Conservation (phyloP, 2,329 filamentous ascomycete genomes). For the Akanthomyces dipterigenus region DNA sequence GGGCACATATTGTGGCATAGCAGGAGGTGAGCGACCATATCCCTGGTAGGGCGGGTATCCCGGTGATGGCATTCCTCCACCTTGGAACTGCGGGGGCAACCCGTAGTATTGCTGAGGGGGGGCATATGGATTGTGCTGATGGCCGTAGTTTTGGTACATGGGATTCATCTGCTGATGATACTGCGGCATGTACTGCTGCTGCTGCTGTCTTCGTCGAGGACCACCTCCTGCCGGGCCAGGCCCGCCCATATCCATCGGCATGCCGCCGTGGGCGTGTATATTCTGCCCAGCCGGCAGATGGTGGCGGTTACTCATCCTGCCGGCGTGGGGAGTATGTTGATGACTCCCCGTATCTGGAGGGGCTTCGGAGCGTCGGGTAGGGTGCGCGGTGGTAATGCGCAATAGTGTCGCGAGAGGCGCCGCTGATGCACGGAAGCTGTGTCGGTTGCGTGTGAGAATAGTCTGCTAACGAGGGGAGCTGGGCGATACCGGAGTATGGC, state of each 20-base stretch:
- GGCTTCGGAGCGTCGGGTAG: not conserved
- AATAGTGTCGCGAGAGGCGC: not conserved
- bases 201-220: constrained; percentile 28
- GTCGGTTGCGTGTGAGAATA: not conserved
- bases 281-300: constrained; percentile 72
- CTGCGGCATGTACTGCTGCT: constrained; percentile 24
- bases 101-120: constrained; percentile 40
- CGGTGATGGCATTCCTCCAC: constrained; percentile 37
- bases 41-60: constrained; percentile 43
- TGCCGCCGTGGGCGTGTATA: constrained; percentile 39
- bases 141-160: constrained; percentile 47
- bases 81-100: constrained; percentile 55
- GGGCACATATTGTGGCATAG: constrained; percentile 49
- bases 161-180: constrained; percentile 37
- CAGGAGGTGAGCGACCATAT: constrained; percentile 43
- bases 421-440: not conserved
- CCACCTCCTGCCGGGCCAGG: constrained; percentile 28
- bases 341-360: constrained; percentile 10
- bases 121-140: constrained; percentile 41
- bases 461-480: not conserved
- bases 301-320: constrained; percentile 72
- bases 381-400: not conserved
- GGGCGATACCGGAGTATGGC: not conserved
- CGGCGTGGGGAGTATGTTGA: constrained; percentile 47
- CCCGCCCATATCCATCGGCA: constrained; percentile 26